phyloP scores from a whole-genome alignment of 306 rosid species.

The Sicyos baderoa region DNA sequence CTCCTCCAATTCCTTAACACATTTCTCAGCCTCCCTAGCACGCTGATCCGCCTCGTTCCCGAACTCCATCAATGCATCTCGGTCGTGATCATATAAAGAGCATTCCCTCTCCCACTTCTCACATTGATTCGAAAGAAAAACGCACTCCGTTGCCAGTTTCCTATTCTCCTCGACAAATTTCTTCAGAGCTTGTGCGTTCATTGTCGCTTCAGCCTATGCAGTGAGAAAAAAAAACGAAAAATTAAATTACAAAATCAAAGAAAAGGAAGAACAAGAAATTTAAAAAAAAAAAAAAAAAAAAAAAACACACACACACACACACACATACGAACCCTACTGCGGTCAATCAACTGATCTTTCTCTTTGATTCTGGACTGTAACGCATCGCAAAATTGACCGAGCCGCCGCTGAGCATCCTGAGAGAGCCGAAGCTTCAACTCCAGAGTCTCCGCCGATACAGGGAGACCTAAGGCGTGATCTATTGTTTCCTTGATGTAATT shows the following conservation, averaged over 20 bases:
- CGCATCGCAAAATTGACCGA: slow-evolving; percentile 34
- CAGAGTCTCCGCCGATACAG: slow-evolving; percentile 38
- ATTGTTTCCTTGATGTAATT: slow-evolving; percentile 54
- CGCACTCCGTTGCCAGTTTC: slow-evolving; percentile 54
- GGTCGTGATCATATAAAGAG: slow-evolving; percentile 64
- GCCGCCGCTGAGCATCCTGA: slow-evolving; percentile 46
- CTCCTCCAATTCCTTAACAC: slow-evolving; percentile 53
- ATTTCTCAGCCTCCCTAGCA: slow-evolving; percentile 65
- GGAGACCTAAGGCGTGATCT: slow-evolving; percentile 50
- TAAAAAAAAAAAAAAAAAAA: background rate
- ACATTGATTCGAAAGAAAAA: slow-evolving; percentile 41
- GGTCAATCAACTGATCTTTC: slow-evolving; percentile 50
- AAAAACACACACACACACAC: no score
- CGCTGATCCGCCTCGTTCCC: slow-evolving; percentile 91
- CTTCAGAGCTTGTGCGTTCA: slow-evolving; percentile 78
- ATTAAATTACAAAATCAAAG: background rate
- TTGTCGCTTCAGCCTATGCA: slow-evolving; percentile 50
- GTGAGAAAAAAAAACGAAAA: background rate
- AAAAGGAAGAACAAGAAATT: background rate
- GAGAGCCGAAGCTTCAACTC: slow-evolving; percentile 55
- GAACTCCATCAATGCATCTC: slow-evolving; percentile 88
- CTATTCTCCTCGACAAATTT: slow-evolving; percentile 83
- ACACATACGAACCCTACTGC: slow-evolving; percentile 43
- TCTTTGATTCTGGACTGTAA: slow-evolving; percentile 47
- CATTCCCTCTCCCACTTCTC: slow-evolving; percentile 63